These are phyloP conservation scores for Teunomyces pallodes DNA, from an alignment of 805 yeast species.

Conservation along the genomic window DNA sequence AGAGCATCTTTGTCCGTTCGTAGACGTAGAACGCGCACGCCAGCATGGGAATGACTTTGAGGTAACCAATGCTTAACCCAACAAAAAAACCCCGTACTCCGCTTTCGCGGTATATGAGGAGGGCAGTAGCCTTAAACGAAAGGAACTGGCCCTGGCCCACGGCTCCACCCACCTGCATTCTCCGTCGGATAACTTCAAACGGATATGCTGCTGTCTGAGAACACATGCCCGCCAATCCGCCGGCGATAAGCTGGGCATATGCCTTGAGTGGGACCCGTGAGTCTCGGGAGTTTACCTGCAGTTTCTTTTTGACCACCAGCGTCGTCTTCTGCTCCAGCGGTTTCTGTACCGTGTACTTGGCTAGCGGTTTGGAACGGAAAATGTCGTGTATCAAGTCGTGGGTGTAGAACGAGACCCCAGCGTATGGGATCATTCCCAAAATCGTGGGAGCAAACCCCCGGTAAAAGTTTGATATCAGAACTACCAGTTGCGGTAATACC, in stretches of 20 bases:
- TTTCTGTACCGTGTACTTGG: conserved; percentile 47
- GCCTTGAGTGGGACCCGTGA: conserved; percentile 68
- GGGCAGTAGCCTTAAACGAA: conserved; percentile 54
- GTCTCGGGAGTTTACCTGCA: conserved; percentile 30
- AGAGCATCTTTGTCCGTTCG: conserved; percentile 71
- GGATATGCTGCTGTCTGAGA: conserved; percentile 98
- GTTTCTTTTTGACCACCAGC: conserved; percentile 9
- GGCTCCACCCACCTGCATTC: conserved; percentile 94
- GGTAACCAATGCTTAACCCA: conserved; percentile 91
- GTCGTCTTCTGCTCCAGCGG: conserved; percentile 2
- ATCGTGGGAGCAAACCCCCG: conserved; percentile 94
- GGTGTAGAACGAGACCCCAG: conserved; percentile 94
- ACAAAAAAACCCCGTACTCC: conserved; percentile 90
- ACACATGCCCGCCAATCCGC: conserved; percentile 92
- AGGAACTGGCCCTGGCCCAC: conserved; percentile 56
- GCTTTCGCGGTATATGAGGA: conserved; percentile 60
- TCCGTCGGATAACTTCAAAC: conserved; percentile 87
- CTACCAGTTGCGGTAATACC: conserved; percentile 28
- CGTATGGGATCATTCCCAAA: conserved; percentile 94
- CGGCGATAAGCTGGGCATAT: conserved; percentile 92
- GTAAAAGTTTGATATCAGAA: conserved; percentile 68
- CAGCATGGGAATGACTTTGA: conserved; percentile 95
- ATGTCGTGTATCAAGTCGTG: conserved; percentile 90
- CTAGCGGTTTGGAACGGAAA: conserved; percentile 59
- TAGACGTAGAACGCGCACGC: conserved; percentile 95